A percentile compares a stretch with the other conserved stretches of the same genome.
These are phyloP conservation scores for Psidium friedrichsthalianum DNA, from an alignment of 345 rosid species.

Conservation along the genomic window DNA sequence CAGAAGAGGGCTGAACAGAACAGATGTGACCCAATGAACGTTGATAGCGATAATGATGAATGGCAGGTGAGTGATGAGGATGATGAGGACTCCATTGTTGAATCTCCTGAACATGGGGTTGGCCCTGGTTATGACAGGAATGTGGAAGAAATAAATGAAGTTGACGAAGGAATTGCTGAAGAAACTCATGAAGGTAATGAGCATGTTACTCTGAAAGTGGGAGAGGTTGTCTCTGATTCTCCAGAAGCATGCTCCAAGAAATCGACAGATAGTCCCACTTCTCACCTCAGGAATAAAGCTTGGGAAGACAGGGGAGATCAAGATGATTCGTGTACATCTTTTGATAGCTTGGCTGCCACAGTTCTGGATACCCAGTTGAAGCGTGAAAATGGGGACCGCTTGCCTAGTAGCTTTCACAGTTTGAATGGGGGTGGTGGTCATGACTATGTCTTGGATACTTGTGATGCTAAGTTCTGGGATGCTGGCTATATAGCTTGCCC, in stretches of 20 bases:
- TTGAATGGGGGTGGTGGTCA: conserved; percentile 7
- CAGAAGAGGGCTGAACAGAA: conserved; percentile 56
- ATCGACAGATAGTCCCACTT: neutral
- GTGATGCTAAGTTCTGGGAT: conserved; percentile 33
- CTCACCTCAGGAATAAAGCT: neutral
- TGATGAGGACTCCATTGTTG: conserved; percentile 43
- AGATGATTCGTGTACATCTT: conserved; percentile 31
- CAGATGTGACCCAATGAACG: conserved; percentile 27
- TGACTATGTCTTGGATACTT: conserved; percentile 18
- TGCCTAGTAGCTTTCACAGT: conserved; percentile 6
- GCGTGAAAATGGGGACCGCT: conserved; percentile 4
- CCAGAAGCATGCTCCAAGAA: neutral
- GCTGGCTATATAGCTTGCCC: conserved; percentile 15
- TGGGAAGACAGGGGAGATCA: conserved; percentile 3
- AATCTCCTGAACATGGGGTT: conserved; percentile 25
- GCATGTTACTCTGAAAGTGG: neutral
- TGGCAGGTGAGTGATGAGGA: conserved; percentile 48
- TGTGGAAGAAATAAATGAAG: conserved; percentile 14
- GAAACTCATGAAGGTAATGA: conserved; percentile 1
- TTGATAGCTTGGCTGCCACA: conserved; percentile 5
- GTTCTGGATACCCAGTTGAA: conserved; percentile 1
- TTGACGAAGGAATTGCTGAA: conserved; percentile 3
- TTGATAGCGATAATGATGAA: conserved; percentile 82
- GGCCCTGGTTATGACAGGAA: conserved; percentile 9
- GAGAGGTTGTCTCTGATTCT: neutral